Base-by-base conservation (phyloP, 495 filamentous ascomycete species). In the Daldinia childiae region DNA sequence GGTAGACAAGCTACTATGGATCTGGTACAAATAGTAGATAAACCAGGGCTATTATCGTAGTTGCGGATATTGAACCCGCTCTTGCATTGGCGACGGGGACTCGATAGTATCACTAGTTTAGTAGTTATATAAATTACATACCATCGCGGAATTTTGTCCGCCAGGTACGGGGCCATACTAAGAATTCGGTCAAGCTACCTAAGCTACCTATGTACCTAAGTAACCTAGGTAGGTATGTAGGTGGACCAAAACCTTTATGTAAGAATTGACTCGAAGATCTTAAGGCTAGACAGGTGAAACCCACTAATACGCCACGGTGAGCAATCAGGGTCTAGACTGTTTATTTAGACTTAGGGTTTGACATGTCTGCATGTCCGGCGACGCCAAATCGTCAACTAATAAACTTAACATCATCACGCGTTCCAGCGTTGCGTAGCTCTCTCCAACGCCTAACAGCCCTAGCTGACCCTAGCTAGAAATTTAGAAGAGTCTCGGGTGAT, bases 1-100 rank as follows among this genome's bases (percentile, higher is more conserved):
- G 32, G 9, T 34, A 34, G 2, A 11, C 41, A 45, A 0, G 8
- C 41, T 19, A 21, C 41, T 45, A 45, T 45, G 41, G 17, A 45
- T 45, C 41, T 45, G n/a, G 41, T 45, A 8, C 6, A 4, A 21
- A 45, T 11, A 45, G 41, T 19, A 19, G 17, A 45, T 45, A 48
- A 48, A 12, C 43, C 43, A 14, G 12, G 29, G 15, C 50, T 58
- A 62, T 57, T 56, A 64, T 52, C 21, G 43, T 62, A 62, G 58
- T 66, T 73, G 71, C 71, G 71, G 71, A 63, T 39, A 62, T 30
- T 54, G 62, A 59, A 45, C 43, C 66, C 66, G 71, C 62, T 73
- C n/a, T 34, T 38, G 66, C 52, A 65, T 69, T 64, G 59, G n/a
- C 7, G 54, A 58, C 41, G 38, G 36, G 8, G 21, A 43, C 21